A percentile compares a stretch with the other conserved stretches of the same genome.
These are phyloP conservation scores for Ceratorhiza oryzae-sativae DNA, from an alignment of 1,284 basidiomycete species.

Conservation along the genomic window DNA sequence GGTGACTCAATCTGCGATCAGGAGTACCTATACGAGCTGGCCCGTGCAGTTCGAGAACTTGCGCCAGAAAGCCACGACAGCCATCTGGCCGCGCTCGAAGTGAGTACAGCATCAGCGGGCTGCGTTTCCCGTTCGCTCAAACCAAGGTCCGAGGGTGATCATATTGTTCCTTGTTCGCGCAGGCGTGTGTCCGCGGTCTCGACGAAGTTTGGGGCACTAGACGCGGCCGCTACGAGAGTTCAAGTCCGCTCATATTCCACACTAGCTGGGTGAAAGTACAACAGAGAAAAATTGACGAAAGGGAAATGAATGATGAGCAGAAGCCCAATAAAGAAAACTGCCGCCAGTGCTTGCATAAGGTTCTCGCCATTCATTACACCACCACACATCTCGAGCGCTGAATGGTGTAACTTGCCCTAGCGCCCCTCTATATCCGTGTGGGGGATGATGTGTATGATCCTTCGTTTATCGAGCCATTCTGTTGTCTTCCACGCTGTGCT, in stretches of 20 bases:
- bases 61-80: conserved; percentile 78
- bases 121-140: conserved; percentile 36
- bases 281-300: conserved; percentile 12
- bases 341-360: background rate
- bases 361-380: conserved; percentile 6
- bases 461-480: background rate
- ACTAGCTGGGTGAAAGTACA: conserved; percentile 35
- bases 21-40: conserved; percentile 83
- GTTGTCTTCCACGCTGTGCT: conserved; percentile 27
- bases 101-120: conserved; percentile 47
- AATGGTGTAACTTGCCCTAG: background rate
- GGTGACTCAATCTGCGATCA: conserved; percentile 47
- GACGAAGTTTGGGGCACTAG: conserved; percentile 35
- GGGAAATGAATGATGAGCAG: conserved; percentile 6
- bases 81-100: conserved; percentile 79
- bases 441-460: conserved; percentile 29
- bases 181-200: conserved; percentile 34
- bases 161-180: conserved; percentile 1
- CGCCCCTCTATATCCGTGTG: conserved; percentile 23
- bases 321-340: background rate
- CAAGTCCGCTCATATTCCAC: conserved; percentile 32
- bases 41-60: conserved; percentile 69
- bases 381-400: background rate
- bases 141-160: conserved; percentile 19
- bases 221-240: conserved; percentile 16